Percentiles rank a stretch among this genome's conserved stretches.
phyloP scores from a whole-genome alignment of 225 moss, liverwort and hornwort species.

The Polytrichum formosum region DNA sequence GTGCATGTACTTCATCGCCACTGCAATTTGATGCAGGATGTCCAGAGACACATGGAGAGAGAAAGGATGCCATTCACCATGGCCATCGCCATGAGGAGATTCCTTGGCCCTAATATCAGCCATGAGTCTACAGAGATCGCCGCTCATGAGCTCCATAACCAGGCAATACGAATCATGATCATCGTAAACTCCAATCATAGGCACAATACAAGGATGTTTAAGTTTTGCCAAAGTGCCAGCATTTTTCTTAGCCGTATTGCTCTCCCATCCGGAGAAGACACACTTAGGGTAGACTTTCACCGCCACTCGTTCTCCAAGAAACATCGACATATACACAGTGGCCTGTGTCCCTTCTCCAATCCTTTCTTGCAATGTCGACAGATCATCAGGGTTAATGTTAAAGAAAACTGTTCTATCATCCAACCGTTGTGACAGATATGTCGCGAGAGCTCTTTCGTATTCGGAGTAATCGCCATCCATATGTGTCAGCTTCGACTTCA shows the following conservation, averaged over 20 bases:
- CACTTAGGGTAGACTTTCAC: neutral
- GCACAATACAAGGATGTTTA: constrained; percentile 1
- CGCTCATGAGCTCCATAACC: constrained; percentile 5
- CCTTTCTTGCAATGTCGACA: too few relatives aligned
- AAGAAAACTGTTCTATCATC: too few relatives aligned
- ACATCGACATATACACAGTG: constrained; percentile 1
- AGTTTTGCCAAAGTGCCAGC: neutral
- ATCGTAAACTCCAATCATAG: constrained; percentile 1
- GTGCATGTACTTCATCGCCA: constrained; percentile 3
- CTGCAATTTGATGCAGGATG: constrained; percentile 6
- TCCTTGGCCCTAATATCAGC: too few relatives aligned
- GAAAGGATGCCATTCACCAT: neutral
- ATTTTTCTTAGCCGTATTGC: neutral
- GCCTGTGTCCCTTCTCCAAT: too few relatives aligned
- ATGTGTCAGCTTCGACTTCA: too few relatives aligned
- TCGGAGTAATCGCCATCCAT: too few relatives aligned
- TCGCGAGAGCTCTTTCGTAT: too few relatives aligned
- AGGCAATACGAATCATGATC: neutral
- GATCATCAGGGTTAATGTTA: too few relatives aligned
- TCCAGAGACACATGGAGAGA: constrained; percentile 6
- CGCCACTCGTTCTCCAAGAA: neutral
- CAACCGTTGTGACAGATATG: too few relatives aligned
- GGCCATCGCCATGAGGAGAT: too few relatives aligned
- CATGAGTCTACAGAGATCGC: neutral
- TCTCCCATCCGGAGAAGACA: too few relatives aligned